phyloP scores from a whole-genome alignment of 2,329 filamentous ascomycete species.

The Fusarium annulatum region DNA sequence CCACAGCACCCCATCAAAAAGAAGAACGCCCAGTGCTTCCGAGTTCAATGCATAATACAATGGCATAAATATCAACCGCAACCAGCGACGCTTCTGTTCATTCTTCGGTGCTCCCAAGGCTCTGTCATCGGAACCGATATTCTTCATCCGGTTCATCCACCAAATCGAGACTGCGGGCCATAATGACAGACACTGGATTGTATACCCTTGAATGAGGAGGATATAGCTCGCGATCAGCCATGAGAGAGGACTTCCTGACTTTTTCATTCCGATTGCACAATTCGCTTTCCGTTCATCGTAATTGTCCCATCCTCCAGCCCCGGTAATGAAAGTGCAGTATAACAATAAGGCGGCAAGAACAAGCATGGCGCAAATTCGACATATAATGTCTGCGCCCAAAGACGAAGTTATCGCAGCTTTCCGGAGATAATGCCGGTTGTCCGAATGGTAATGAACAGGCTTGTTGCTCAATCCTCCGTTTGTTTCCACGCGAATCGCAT shows the following conservation, averaged over 20 bases:
- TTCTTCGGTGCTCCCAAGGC: background rate
- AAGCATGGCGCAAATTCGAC: background rate
- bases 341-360: background rate
- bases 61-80: background rate
- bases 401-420: fast-evolving
- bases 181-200: background rate
- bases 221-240: background rate
- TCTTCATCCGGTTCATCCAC: background rate
- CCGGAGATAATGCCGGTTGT: no score
- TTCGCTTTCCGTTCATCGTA: background rate
- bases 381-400: background rate
- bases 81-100: background rate
- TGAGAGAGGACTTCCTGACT: background rate
- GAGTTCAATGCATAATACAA: background rate
- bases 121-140: fast-evolving
- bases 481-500: background rate
- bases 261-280: background rate
- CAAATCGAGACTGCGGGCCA: background rate
- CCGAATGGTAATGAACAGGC: no score
- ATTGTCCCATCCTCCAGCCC: background rate
- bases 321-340: background rate
- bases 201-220: background rate
- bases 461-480: background rate
- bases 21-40: background rate
- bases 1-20: background rate